These are phyloP conservation scores for Saccharomyces jurei DNA, from an alignment of 805 yeast genomes.

Conservation along the genomic window DNA sequence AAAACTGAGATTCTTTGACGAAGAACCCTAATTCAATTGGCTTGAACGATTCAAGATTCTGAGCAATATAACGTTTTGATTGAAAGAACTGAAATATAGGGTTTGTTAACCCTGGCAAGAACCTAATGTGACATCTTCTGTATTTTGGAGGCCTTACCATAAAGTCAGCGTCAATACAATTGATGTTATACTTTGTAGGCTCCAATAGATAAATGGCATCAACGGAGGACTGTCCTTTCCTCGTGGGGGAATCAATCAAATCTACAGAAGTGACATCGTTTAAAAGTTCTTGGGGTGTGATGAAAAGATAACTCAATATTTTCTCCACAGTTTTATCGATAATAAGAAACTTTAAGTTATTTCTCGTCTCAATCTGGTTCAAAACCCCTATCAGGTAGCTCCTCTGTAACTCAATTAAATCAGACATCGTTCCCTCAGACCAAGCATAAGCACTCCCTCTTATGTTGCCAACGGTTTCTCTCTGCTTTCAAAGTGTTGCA, in stretches of 20 bases:
- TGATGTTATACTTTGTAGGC: constrained; percentile 57
- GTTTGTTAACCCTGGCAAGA: constrained; percentile 50
- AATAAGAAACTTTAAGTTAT: constrained; percentile 43
- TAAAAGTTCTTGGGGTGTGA: constrained; percentile 36
- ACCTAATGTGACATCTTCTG: constrained; percentile 61
- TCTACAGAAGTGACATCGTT: constrained; percentile 57
- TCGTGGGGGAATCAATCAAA: constrained; percentile 44
- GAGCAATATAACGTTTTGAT: constrained; percentile 24
- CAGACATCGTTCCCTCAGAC: constrained; percentile 25
- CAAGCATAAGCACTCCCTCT: background rate
- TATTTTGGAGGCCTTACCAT: constrained; percentile 60
- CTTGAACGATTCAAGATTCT: constrained; percentile 27
- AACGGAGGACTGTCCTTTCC: constrained; percentile 54
- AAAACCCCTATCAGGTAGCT: constrained; percentile 31
- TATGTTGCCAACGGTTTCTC: background rate
- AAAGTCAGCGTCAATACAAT: constrained; percentile 73
- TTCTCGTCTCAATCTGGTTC: constrained; percentile 36
- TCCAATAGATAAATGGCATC: constrained; percentile 78
- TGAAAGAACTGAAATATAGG: constrained; percentile 26
- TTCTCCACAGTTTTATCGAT: constrained; percentile 49
- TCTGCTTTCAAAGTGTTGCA: background rate
- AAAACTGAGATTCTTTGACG: constrained; percentile 66
- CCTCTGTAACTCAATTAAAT: constrained; percentile 33
- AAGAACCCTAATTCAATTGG: constrained; percentile 42
- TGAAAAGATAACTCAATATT: constrained; percentile 40